phyloP scores from a whole-genome alignment of 2,329 filamentous ascomycete species.

The Phyllosticta ampelicida region DNA sequence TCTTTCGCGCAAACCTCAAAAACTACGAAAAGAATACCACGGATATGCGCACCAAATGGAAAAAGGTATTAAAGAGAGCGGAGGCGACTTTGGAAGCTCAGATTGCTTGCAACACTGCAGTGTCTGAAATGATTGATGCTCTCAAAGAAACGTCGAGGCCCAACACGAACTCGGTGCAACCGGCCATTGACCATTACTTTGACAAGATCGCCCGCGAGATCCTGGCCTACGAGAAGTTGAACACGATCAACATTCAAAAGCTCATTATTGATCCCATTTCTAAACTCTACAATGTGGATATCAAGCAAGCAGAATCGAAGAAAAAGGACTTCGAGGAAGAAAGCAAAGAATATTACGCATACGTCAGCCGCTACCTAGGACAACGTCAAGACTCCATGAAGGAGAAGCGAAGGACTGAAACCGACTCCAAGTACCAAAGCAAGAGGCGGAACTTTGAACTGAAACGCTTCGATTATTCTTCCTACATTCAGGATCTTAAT shows the following conservation, averaged over 20 bases:
- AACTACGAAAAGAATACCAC: constrained; percentile 92
- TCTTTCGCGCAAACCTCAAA: constrained; percentile 96
- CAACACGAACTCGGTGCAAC: constrained; percentile 93
- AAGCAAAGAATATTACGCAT: constrained; percentile 96
- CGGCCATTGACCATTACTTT: constrained; percentile 94
- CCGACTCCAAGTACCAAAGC: constrained; percentile 89
- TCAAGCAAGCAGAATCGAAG: constrained; percentile 94
- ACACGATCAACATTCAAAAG: constrained; percentile 73
- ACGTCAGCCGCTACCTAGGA: constrained; percentile 89
- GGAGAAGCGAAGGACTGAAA: constrained; percentile 91
- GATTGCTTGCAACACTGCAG: constrained; percentile 72
- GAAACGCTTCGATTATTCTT: constrained; percentile 96
- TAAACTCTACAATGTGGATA: constrained; percentile 87
- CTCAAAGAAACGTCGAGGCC: constrained; percentile 79
- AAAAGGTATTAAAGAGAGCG: constrained; percentile 89
- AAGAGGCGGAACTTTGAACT: constrained; percentile 93
- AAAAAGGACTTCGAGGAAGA: constrained; percentile 98
- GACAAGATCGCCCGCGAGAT: constrained; percentile 94
- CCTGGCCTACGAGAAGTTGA: constrained; percentile 72
- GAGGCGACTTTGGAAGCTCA: constrained; percentile 77
- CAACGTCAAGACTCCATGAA: constrained; percentile 93
- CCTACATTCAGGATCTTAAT: constrained; percentile 98
- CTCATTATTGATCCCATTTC: constrained; percentile 90
- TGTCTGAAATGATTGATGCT: constrained; percentile 72
- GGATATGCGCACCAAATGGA: constrained; percentile 88